These are phyloP conservation scores for Asclepias syriaca DNA, from an alignment of 257 asterid species.

Conservation along the genomic window DNA sequence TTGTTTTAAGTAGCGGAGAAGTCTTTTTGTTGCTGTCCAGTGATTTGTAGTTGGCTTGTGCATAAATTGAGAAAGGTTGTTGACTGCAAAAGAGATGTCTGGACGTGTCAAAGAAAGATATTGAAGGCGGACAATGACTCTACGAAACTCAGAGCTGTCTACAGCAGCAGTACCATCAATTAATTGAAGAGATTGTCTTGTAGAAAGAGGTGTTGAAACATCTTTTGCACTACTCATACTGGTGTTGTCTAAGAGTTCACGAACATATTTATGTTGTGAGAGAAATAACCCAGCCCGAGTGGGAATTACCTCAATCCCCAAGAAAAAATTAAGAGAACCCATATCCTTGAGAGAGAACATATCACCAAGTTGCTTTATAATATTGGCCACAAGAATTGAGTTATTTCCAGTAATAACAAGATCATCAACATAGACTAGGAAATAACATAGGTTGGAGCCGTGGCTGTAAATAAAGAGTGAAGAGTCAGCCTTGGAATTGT, in stretches of 20 bases:
- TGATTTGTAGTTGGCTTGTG: neutral
- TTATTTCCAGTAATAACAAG: neutral
- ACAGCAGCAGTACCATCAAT: conserved; percentile 43
- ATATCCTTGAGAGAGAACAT: neutral
- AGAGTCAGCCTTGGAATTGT: too few species aligned
- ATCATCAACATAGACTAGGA: too few species aligned
- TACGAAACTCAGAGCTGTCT: conserved; percentile 10
- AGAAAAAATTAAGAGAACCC: neutral
- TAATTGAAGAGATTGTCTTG: conserved; percentile 44
- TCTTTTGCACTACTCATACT: too few species aligned
- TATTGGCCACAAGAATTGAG: neutral
- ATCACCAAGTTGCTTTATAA: neutral
- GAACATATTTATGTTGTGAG: neutral
- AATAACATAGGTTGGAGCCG: too few species aligned
- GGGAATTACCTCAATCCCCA: neutral
- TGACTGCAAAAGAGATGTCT: too few species aligned
- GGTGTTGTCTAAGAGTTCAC: neutral
- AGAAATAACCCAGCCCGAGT: neutral
- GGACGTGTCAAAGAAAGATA: too few species aligned
- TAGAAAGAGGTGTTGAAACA: neutral
- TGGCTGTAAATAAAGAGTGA: too few species aligned
- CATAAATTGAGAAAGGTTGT: too few species aligned
- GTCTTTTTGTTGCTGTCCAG: neutral
- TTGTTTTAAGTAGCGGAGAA: too few species aligned
- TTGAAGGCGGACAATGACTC: neutral